These are phyloP conservation scores for Tolypocladium cylindrosporum DNA, from an alignment of 2,329 filamentous ascomycete species.

Conservation along the genomic window DNA sequence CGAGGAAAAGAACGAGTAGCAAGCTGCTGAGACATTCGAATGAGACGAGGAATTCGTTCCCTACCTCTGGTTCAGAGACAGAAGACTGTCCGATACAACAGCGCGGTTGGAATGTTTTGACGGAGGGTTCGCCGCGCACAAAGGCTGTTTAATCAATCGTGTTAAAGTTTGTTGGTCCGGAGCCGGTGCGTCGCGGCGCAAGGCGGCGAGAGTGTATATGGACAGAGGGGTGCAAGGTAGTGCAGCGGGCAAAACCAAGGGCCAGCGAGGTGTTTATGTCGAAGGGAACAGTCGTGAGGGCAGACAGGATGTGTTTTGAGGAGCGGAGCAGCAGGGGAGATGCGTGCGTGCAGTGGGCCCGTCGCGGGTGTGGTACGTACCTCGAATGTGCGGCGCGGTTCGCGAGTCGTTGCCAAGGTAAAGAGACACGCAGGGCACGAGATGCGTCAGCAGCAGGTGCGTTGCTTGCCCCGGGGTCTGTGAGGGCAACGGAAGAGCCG, in stretches of 20 bases:
- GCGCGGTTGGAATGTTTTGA: constrained; percentile 26
- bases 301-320: constrained; percentile 26
- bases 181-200: constrained; percentile 8
- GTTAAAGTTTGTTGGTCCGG: constrained; percentile 16
- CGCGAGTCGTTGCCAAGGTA: constrained; percentile 9
- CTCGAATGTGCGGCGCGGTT: constrained; percentile 3
- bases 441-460: background rate
- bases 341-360: constrained; percentile 11
- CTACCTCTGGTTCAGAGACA: constrained; percentile 24
- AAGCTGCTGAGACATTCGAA: constrained; percentile 19
- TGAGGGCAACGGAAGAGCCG: background rate
- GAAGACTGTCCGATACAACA: constrained; percentile 21
- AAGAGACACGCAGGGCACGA: background rate
- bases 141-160: constrained; percentile 13
- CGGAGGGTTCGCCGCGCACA: constrained; percentile 13
- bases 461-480: background rate
- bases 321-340: constrained; percentile 21
- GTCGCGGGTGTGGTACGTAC: constrained; percentile 11
- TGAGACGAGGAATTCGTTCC: constrained; percentile 17
- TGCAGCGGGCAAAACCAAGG: constrained; percentile 13
- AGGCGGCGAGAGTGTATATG: constrained; percentile 10
- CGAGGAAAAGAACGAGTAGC: constrained; percentile 7
- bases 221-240: constrained; percentile 9
- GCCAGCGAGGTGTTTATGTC: constrained; percentile 25
- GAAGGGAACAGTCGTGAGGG: constrained; percentile 20